Evolutionary conservation across 805 yeast species (phyloP).

Genomic region (Starmerella apicola): DNA sequence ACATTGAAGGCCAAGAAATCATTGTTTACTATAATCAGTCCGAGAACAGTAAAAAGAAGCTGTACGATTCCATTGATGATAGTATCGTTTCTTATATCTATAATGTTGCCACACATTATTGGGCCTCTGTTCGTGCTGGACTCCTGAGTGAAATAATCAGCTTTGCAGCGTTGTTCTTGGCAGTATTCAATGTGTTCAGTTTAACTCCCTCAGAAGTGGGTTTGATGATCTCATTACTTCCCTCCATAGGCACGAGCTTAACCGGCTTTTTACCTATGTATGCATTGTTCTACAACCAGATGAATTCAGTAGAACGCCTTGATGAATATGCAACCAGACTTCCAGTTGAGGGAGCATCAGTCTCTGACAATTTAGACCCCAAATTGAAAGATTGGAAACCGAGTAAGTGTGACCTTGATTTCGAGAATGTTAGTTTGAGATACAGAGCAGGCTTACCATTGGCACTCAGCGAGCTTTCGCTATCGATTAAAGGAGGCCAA

Average conservation of each 20-base stretch:
- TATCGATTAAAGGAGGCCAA: constrained; percentile 42
- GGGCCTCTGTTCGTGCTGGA: constrained; percentile 54
- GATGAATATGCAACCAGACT: constrained; percentile 44
- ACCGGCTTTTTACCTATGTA: constrained; percentile 46
- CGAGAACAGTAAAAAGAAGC: constrained; percentile 36
- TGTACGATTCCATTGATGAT: constrained; percentile 36
- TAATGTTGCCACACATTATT: constrained; percentile 53
- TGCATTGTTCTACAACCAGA: constrained; percentile 59
- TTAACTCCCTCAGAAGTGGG: constrained; percentile 55
- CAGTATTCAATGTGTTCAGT: constrained; percentile 46
- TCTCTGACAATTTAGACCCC: constrained; percentile 41
- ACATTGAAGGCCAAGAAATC: constrained; percentile 49
- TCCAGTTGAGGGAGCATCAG: constrained; percentile 42
- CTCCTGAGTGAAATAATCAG: constrained; percentile 39
- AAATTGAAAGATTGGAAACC: constrained; percentile 41
- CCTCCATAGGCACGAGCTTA: constrained; percentile 42
- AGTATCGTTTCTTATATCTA: constrained; percentile 56
- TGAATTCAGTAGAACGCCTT: constrained; percentile 63
- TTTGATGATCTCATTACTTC: constrained; percentile 47
- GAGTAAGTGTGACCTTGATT: constrained; percentile 40
- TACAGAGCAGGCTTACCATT: constrained; percentile 54
- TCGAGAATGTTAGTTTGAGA: constrained; percentile 42
- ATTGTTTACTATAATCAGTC: constrained; percentile 46
- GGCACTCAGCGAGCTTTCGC: constrained; percentile 44
- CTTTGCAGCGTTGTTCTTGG: constrained; percentile 42